A percentile compares a stretch with the other conserved stretches of the same genome.
Evolutionary conservation across 2,329 filamentous ascomycete species (phyloP).

Genomic region (Trichophyton equinum): DNA sequence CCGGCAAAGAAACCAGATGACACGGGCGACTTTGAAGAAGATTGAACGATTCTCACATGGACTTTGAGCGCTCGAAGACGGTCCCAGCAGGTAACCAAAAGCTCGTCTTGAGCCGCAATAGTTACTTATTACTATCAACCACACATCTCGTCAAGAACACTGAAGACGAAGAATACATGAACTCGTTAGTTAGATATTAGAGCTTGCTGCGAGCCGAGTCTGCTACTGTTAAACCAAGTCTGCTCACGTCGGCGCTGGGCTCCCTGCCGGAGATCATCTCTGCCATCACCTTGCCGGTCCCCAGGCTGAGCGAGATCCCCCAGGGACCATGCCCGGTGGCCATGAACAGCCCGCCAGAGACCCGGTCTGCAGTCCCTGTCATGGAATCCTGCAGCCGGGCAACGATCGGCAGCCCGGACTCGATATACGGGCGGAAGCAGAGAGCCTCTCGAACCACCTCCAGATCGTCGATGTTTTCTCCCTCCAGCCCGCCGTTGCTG

Average conservation of each 20-base stretch:
- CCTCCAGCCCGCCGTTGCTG: neutral
- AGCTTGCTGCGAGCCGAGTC: neutral
- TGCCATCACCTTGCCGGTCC: conserved; percentile 57
- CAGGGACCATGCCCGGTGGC: conserved; percentile 64
- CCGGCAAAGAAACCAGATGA: no score
- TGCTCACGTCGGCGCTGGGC: conserved; percentile 48
- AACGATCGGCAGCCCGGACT: conserved; percentile 52
- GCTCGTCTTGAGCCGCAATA: no score
- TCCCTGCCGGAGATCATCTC: conserved; percentile 53
- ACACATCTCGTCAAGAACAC: neutral
- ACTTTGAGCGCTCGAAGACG: no score
- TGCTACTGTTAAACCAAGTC: conserved; percentile 29
- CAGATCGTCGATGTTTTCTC: conserved; percentile 38
- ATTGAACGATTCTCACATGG: no score
- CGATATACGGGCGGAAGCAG: conserved; percentile 61
- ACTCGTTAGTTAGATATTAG: neutral
- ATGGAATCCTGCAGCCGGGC: conserved; percentile 43
- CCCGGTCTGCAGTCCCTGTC: conserved; percentile 40
- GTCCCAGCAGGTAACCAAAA: no score
- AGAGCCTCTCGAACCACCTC: conserved; percentile 52
- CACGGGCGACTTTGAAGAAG: no score
- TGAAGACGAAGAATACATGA: neutral
- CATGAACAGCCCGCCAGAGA: conserved; percentile 52
- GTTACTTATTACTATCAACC: neutral
- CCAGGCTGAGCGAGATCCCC: conserved; percentile 54